Evolutionary conservation across 1,284 basidiomycete genomes (phyloP), one percentile per base, ranked within the genome.

Genomic region (Schizopora paradoxa): DNA sequence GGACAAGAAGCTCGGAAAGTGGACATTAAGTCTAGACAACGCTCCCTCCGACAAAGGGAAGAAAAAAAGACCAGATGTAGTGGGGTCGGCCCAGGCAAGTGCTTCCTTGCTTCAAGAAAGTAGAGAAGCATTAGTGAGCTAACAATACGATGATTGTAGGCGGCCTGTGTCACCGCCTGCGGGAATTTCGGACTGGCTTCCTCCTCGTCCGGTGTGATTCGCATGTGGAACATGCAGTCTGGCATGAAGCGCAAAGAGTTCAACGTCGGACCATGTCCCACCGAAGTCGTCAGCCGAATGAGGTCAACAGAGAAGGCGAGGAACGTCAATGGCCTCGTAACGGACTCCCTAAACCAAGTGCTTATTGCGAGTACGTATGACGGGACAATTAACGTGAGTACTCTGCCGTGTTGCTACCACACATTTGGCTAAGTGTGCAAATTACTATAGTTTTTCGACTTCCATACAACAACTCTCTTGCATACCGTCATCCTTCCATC

Each of bases 141-240:
- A 22, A 37, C 39, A 29, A 34, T 32, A 44, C 48, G 34, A 31
- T 45, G 45, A 18, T 40, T 42, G 19, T 54, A 91, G 86, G 76
- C 84, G n/a, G 87, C 92, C 8, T 90, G 86, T 55, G 87, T 98
- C 11, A 88, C 92, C 10, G 87, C 91, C 0, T 99, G 96, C 61
- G 96, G 96, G 11, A 99, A 99, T 61, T 99, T 97, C 63, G 91
- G 88, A 31, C 66, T 99, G 5, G 86, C 85, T 1, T 81, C 89
- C 21, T 86, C 87, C 1, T 86, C 86, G 1, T 82, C 77, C 0
- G 91, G 91, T 6, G 72, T 74, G 29, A 85, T 96, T 41, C 66
- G 79, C 47, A 84, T 93, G 82, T 96, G 91, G 85, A 97, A 96
- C 61, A 83, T 97, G 82, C 95, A 99, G 66, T 93, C 89, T 10